A percentile compares a stretch with the other conserved stretches of the same genome.
Conservation (phyloP, 192 early-diverging fungal genomes). For the Mortierella claussenii region DNA sequence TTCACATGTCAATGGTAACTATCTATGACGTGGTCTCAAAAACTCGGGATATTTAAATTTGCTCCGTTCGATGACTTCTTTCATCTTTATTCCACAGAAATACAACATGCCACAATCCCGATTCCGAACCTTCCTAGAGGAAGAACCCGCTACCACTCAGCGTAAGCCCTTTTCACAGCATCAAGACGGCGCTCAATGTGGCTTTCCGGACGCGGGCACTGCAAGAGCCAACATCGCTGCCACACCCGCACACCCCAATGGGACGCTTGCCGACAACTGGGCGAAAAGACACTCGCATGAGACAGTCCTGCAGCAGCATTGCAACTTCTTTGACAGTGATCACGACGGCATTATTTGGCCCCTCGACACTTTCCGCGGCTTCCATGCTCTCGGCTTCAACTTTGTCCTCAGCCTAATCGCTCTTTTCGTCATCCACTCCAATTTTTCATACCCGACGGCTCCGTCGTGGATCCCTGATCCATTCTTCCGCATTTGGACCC, state of each 20-base stretch:
- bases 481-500: conserved; percentile 56
- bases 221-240: conserved; percentile 17
- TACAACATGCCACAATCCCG: background rate
- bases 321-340: conserved; percentile 60
- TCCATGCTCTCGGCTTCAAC: conserved; percentile 59
- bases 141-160: conserved; percentile 2
- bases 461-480: conserved; percentile 61
- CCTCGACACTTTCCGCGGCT: conserved; percentile 48
- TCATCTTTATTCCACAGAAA: too few relatives aligned
- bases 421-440: conserved; percentile 52
- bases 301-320: conserved; percentile 63
- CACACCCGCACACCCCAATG: background rate
- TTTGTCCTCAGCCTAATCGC: conserved; percentile 48
- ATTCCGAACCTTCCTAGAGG: background rate
- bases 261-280: conserved; percentile 10
- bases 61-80: too few relatives aligned
- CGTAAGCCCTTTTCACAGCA: conserved; percentile 12
- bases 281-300: conserved; percentile 6
- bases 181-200: background rate
- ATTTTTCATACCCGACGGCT: conserved; percentile 51
- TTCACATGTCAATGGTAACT: too few relatives aligned
- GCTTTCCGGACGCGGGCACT: conserved; percentile 1
- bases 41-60: too few relatives aligned
- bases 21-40: too few relatives aligned
- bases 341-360: conserved; percentile 57